Base-by-base conservation (phyloP, 441 rosid species). In the Pelargonium cotyledonis region DNA sequence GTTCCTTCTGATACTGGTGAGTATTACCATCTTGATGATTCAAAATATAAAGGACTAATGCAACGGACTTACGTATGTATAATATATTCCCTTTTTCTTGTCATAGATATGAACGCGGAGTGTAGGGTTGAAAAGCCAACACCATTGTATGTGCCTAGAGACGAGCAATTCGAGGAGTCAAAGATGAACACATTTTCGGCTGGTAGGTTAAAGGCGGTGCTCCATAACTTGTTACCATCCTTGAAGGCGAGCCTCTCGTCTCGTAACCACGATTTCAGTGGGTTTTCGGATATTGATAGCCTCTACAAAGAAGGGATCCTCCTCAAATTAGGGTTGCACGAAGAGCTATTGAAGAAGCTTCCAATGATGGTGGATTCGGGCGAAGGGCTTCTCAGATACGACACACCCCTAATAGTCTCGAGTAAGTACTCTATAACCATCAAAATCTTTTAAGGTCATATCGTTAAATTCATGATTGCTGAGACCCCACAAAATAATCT, bases 81-180 rank as follows among this genome's bases (percentile, higher is more conserved):
- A 26, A 26, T 26, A 26, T 26, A 26, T 26, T 26, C 31, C 3
- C 31, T 26, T 26, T 26, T 26, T 26, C 3, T 26, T 26, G 31
- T 31, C 29, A 6, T 77, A 87, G 92, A 89, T 79, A 44, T 81
- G 2, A 65, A 63, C 55, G 92, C 88, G 0, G 97, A 91, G 83
- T 81, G 89, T 66, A 83, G 97, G 1, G 87, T 86, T 0, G 97
- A 95, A 87, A 92, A 90, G 84, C 97, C 98, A 29, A 35, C 58
- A 69, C 99, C 98, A 1, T 70, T 85, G 31, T 95, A 95, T 15
- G 99, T 95, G 64, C 99, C 99, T 0, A 82, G 96, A 66, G 99
- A 95, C 55, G 99, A 95, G 73, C 95, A 80, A 65, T 92, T 95
- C 65, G 98, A 92, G 81, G 96, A 95, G 83, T 78, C 88, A 0